Evolutionary conservation across 768 basidiomycete species (phyloP).

Genomic region (Tephrocybe rancida): DNA sequence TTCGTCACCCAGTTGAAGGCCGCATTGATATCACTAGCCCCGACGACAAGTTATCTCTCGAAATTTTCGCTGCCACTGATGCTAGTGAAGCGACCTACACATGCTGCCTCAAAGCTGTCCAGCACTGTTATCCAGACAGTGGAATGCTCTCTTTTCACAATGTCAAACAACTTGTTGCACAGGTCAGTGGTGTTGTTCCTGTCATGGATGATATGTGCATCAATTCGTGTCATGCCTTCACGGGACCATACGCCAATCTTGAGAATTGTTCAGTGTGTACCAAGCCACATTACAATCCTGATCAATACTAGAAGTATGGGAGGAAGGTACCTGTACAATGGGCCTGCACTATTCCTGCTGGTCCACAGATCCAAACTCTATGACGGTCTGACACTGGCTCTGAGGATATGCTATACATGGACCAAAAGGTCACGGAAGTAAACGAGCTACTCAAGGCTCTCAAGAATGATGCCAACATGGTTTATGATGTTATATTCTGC

Average conservation of each 20-base stretch:
- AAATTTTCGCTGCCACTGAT: not conserved
- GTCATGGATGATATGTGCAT: slow-evolving; percentile 26
- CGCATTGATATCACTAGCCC: not conserved
- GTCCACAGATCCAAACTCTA: not conserved
- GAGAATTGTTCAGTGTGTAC: slow-evolving; percentile 11
- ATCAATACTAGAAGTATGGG: not conserved
- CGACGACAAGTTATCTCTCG: not conserved
- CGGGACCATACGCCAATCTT: slow-evolving; percentile 20
- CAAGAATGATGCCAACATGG: not conserved
- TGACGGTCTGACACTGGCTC: not conserved
- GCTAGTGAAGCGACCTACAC: slow-evolving; percentile 9
- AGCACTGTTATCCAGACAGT: slow-evolving; percentile 6
- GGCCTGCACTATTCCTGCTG: not conserved
- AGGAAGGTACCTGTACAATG: slow-evolving; percentile 3
- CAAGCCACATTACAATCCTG: not conserved
- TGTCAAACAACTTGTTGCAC: slow-evolving; percentile 8
- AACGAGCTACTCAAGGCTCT: slow-evolving; percentile 14
- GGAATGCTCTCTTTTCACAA: slow-evolving; percentile 8
- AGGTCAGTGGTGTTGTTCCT: slow-evolving; percentile 14
- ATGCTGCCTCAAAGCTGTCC: slow-evolving; percentile 1
- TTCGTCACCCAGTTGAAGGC: not conserved
- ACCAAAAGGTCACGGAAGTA: not conserved
- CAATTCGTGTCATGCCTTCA: slow-evolving; percentile 25
- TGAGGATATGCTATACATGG: slow-evolving; percentile 13
- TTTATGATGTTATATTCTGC: slow-evolving; percentile 25